These are phyloP conservation scores for Ceriops tagal DNA, from an alignment of 345 rosid genomes.

Conservation along the genomic window DNA sequence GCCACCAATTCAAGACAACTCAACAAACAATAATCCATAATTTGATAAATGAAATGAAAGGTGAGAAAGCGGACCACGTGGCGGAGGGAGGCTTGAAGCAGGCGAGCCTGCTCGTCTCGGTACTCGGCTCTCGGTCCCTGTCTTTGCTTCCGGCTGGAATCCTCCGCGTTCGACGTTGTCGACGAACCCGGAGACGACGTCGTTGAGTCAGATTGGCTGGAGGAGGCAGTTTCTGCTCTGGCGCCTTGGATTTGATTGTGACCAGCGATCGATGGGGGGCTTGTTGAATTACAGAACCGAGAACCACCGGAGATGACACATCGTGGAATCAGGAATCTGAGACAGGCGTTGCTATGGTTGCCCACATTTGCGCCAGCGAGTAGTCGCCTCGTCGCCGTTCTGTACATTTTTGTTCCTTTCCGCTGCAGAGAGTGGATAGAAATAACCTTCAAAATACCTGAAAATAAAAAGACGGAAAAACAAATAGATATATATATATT, in stretches of 20 bases:
- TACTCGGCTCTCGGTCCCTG: conserved; percentile 50
- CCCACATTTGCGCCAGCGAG: conserved; percentile 28
- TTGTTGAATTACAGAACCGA: conserved; percentile 38
- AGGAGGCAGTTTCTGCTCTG: not conserved
- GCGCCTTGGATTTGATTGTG: conserved; percentile 22
- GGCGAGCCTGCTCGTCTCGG: conserved; percentile 72
- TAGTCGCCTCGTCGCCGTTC: conserved; percentile 56
- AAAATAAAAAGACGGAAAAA: not conserved
- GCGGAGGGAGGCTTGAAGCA: conserved; percentile 69
- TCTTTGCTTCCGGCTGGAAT: conserved; percentile 34
- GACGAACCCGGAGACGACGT: conserved; percentile 22
- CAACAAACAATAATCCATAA: no score
- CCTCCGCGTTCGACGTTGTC: conserved; percentile 34
- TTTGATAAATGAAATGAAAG: not conserved
- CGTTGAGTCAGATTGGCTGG: conserved; percentile 34
- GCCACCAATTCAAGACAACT: not conserved
- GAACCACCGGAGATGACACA: conserved; percentile 19
- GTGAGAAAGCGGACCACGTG: conserved; percentile 57
- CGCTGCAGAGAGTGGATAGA: not conserved
- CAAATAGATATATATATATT: not conserved
- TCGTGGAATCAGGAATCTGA: conserved; percentile 19
- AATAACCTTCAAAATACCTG: not conserved
- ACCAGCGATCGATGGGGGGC: conserved; percentile 31
- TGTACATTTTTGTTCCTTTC: conserved; percentile 38
- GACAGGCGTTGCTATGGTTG: conserved; percentile 10